Percentiles rank a stretch among this genome's conserved stretches.
Evolutionary conservation across 257 asterid species (phyloP).

Genomic region (Ehretia macrophylla): DNA sequence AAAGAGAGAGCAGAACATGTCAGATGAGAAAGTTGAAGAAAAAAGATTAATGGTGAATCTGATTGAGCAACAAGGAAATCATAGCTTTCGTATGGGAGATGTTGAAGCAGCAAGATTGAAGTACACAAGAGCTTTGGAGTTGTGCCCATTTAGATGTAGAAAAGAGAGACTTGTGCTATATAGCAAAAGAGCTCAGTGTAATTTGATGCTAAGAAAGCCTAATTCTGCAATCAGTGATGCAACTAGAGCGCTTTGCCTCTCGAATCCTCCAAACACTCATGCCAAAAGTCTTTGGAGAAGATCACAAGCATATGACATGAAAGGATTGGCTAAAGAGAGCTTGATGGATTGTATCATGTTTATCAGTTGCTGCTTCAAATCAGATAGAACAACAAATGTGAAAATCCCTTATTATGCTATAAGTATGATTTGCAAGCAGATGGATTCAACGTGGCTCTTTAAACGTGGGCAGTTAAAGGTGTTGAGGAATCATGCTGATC

Average conservation of each 20-base stretch:
- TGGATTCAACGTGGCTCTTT: slow-evolving; percentile 73
- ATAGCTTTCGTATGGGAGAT: slow-evolving; percentile 38
- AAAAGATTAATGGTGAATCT: slow-evolving; percentile 31
- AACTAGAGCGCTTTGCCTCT: slow-evolving; percentile 72
- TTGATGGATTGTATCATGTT: slow-evolving; percentile 70
- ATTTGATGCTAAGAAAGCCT: slow-evolving; percentile 36
- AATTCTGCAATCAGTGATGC: slow-evolving; percentile 69
- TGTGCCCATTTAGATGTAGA: slow-evolving; percentile 52
- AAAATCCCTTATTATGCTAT: slow-evolving; percentile 52
- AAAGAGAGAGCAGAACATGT: slow-evolving; percentile 26
- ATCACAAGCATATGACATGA: slow-evolving; percentile 77
- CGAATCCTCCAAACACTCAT: slow-evolving; percentile 68
- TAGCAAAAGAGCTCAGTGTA: slow-evolving; percentile 63
- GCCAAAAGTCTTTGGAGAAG: slow-evolving; percentile 69
- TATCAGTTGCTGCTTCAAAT: slow-evolving; percentile 39
- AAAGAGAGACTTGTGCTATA: slow-evolving; percentile 54
- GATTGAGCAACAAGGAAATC: slow-evolving; percentile 53
- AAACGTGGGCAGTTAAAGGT: slow-evolving; percentile 35
- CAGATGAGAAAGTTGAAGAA: slow-evolving; percentile 40
- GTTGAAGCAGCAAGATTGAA: slow-evolving; percentile 44
- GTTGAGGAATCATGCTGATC: slow-evolving; percentile 1
- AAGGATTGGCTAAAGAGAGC: slow-evolving; percentile 79
- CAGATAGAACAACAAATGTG: slow-evolving; percentile 14
- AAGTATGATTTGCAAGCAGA: slow-evolving; percentile 75
- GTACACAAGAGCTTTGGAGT: slow-evolving; percentile 51